phyloP scores from a whole-genome alignment of 2,329 filamentous ascomycete species.

The Claviceps digitariae region DNA sequence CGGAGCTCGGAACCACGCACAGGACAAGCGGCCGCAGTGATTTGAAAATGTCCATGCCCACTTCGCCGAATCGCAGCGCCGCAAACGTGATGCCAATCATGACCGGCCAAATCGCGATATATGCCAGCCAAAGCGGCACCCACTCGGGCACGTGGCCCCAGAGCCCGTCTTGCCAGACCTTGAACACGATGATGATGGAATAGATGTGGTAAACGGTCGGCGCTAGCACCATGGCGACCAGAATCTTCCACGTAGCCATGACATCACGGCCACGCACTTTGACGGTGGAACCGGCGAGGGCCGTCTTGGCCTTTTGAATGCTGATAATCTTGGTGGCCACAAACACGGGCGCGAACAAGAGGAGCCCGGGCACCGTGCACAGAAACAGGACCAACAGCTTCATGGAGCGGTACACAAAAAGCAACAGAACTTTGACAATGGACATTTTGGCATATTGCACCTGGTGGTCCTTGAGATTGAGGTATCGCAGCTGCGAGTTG shows the following conservation, averaged over 20 bases:
- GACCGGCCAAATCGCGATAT: slow-evolving; percentile 60
- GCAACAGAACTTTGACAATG: slow-evolving; percentile 58
- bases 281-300: slow-evolving; percentile 72
- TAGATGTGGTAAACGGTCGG: slow-evolving; percentile 75
- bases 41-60: slow-evolving; percentile 98
- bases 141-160: slow-evolving; percentile 70
- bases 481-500: slow-evolving; percentile 71
- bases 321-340: slow-evolving; percentile 74
- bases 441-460: slow-evolving; percentile 83
- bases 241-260: slow-evolving; percentile 86
- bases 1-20: slow-evolving; percentile 70
- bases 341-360: slow-evolving; percentile 83
- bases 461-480: slow-evolving; percentile 87
- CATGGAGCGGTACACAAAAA: slow-evolving; percentile 63
- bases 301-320: slow-evolving; percentile 67
- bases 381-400: slow-evolving; percentile 68
- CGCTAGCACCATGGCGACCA: slow-evolving; percentile 74
- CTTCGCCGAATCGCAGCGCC: slow-evolving; percentile 85
- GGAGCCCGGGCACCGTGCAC: slow-evolving; percentile 70
- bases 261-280: slow-evolving; percentile 83
- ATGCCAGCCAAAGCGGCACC: slow-evolving; percentile 66
- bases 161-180: slow-evolving; percentile 68
- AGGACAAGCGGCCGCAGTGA: slow-evolving; percentile 78
- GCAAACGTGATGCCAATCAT: slow-evolving; percentile 87
- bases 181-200: slow-evolving; percentile 58